Evolutionary conservation across 2,329 filamentous ascomycete species (phyloP).

Genomic region (Lasiodiplodia sp.): DNA sequence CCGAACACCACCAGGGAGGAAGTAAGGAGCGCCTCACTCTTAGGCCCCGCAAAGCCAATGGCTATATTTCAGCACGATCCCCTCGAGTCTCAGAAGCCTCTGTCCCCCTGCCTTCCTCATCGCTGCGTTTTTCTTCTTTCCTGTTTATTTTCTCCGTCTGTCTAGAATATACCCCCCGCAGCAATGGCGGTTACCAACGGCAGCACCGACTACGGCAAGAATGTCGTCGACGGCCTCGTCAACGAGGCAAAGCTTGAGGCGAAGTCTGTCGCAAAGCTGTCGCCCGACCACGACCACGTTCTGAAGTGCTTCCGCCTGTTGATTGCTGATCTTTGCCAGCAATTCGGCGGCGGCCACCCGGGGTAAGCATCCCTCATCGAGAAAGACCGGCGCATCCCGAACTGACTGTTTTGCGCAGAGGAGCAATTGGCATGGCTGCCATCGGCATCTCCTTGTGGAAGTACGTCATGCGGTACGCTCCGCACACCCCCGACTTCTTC

Average conservation of each 20-base stretch:
- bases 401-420: slow-evolving; percentile 42
- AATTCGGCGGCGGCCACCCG: slow-evolving; percentile 74
- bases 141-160: not conserved
- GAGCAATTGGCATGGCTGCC: slow-evolving; percentile 67
- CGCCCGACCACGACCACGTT: slow-evolving; percentile 56
- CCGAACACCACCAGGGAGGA: not conserved
- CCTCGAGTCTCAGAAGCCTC: not conserved
- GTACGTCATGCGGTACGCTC: slow-evolving; percentile 67
- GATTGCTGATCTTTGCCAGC: slow-evolving; percentile 73
- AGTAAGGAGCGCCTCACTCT: not conserved
- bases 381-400: not conserved
- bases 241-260: slow-evolving; percentile 38
- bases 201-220: slow-evolving; percentile 38
- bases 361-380: slow-evolving; percentile 55
- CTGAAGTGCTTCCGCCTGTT: slow-evolving; percentile 67
- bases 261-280: slow-evolving; percentile 33
- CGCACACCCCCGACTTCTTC: slow-evolving; percentile 63
- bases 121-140: not conserved
- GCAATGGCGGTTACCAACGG: slow-evolving; percentile 24
- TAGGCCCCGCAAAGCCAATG: slow-evolving; percentile 12
- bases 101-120: not conserved
- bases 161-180: not conserved
- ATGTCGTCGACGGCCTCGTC: slow-evolving; percentile 36
- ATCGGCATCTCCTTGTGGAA: slow-evolving; percentile 69
- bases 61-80: slow-evolving; percentile 10